phyloP scores from a whole-genome alignment of 2,329 filamentous ascomycete species.

The Cryphonectria carpinicola region DNA sequence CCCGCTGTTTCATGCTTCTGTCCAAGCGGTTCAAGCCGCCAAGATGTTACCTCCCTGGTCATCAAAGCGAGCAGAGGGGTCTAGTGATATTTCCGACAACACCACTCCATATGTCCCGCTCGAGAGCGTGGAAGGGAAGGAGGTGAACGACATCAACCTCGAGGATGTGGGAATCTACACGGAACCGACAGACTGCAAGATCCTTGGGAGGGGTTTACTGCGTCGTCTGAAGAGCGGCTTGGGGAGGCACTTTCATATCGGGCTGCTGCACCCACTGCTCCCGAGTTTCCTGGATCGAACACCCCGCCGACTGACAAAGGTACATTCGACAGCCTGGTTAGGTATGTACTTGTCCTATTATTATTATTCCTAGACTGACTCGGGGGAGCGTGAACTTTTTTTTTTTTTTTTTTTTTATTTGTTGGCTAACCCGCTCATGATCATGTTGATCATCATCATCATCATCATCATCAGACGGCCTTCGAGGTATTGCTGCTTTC shows the following conservation, averaged over 20 bases:
- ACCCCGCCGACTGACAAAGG: slow-evolving; percentile 13
- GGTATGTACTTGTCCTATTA: slow-evolving; percentile 8
- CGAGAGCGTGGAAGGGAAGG: slow-evolving; percentile 17
- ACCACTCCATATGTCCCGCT: slow-evolving; percentile 12
- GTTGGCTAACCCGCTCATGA: not conserved
- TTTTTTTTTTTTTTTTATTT: not conserved
- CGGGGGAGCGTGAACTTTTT: not conserved
- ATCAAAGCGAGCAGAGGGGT: not conserved
- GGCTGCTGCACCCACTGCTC: not conserved
- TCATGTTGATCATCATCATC: no score
- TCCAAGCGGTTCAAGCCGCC: not conserved
- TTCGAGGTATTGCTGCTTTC: slow-evolving; percentile 33
- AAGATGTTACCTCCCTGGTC: not conserved
- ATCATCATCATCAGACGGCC: slow-evolving; percentile 28
- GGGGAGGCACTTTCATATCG: not conserved
- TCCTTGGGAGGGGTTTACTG: not conserved
- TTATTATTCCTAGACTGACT: not conserved
- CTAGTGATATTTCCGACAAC: not conserved
- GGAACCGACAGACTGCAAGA: not conserved
- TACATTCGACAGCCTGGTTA: slow-evolving; percentile 29
- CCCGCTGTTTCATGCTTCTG: not conserved
- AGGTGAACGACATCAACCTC: not conserved
- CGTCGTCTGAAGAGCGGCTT: not conserved
- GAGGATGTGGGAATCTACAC: slow-evolving; percentile 4
- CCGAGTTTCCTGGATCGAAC: slow-evolving; percentile 24